Evolutionary conservation across 345 rosid genomes (phyloP).

Genomic region (Lenwebbia sp.): DNA sequence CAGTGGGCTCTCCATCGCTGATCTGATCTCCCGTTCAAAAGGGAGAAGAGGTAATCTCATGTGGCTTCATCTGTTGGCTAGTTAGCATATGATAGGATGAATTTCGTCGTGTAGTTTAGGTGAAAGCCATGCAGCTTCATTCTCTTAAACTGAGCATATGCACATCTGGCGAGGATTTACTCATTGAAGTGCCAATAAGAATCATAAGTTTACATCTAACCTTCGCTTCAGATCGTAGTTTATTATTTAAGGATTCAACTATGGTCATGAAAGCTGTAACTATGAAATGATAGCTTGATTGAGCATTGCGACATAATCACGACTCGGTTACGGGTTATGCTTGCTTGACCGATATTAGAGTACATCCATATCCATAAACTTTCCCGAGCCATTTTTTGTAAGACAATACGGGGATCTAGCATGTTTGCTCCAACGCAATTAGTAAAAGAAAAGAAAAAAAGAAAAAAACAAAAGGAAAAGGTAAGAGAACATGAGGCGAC

Average conservation of each 20-base stretch:
- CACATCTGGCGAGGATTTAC: no score
- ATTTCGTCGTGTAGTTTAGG: no score
- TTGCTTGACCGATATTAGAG: neutral
- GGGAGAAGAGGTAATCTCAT: no score
- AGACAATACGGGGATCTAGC: neutral
- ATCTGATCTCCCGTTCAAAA: conserved; percentile 1
- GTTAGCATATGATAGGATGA: neutral
- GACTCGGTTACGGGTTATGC: neutral
- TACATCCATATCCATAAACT: neutral
- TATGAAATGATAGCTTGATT: neutral
- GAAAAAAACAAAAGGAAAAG: neutral
- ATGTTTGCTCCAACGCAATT: accelerated
- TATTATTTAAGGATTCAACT: neutral
- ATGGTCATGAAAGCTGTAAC: neutral
- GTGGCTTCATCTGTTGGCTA: no score
- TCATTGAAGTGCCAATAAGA: conserved; percentile 39
- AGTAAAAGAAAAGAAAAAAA: neutral
- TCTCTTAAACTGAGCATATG: no score
- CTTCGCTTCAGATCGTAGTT: neutral
- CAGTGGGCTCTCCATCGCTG: conserved; percentile 49
- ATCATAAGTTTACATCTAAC: no score
- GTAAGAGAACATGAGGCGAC: neutral
- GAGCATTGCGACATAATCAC: no score
- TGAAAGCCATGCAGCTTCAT: no score
- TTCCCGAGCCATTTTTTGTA: neutral